These are phyloP conservation scores for Solanum chacoense DNA, from an alignment of 305 asterid genomes.

Conservation along the genomic window DNA sequence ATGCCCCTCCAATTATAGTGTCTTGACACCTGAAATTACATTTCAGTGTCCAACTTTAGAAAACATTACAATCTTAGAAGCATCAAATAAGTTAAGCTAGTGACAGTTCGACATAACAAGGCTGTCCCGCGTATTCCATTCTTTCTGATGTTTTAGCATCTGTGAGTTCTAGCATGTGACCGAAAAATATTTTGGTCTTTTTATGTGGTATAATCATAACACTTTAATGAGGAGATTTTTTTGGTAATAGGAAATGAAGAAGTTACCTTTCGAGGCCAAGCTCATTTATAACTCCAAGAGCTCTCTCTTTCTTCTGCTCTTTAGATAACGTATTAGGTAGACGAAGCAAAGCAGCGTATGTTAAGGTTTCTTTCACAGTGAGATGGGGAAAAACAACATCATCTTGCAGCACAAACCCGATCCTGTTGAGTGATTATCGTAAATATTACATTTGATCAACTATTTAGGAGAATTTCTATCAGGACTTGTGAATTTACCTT, in stretches of 20 bases:
- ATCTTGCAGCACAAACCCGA: constrained; percentile 94
- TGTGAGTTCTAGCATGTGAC: neutral
- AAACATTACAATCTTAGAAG: neutral
- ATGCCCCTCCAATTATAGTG: constrained; percentile 94
- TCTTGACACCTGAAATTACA: constrained; percentile 68
- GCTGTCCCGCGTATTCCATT: neutral
- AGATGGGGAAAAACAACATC: constrained; percentile 91
- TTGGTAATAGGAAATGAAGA: neutral
- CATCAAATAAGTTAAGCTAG: neutral
- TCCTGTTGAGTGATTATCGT: constrained; percentile 32
- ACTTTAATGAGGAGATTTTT: neutral
- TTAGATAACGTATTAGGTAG: constrained; percentile 57
- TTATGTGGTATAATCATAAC: neutral
- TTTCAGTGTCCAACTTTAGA: neutral
- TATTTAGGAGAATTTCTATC: neutral
- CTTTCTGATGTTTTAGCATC: neutral
- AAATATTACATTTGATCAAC: neutral
- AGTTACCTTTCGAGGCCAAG: constrained; percentile 76
- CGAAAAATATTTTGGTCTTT: neutral
- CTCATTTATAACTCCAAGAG: constrained; percentile 66
- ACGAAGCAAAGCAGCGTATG: constrained; percentile 72
- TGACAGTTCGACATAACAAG: neutral
- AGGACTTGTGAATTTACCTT: constrained; percentile 7
- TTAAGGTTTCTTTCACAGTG: constrained; percentile 80
- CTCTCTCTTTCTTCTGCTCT: constrained; percentile 69